Base-by-base conservation (phyloP, 352 stramenopile species). In the Phytophthora tubulina region DNA sequence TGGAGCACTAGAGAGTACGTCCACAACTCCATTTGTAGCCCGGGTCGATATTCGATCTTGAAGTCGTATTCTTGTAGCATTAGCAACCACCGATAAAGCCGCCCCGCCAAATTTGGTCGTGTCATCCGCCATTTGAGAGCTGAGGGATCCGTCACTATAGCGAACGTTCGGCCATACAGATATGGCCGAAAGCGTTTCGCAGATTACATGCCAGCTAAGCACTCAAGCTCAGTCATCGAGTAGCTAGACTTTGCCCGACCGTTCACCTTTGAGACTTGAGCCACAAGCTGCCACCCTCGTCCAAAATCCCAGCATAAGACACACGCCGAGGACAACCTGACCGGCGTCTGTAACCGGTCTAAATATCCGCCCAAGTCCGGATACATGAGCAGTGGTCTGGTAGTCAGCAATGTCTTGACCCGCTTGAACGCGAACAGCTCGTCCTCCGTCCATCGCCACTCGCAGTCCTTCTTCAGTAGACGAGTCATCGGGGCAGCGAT, bases 71-170 rank as follows among this genome's bases (percentile, higher is more conserved):
- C 30, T 9, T 63, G 55, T 31, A 63, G 17, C 0, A 27, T 53
- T 7, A 44, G 41, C 1, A 41, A 42, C 41, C 55, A 53, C 1
- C 53, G 15, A 13, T 50, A 36, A 0, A 60, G 10, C 13, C 17
- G 6, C 3, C 53, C 53, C 6, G 53, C 17, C 3, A 60, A 27
- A 4, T 49, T 60, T 17, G 53, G 27, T 1, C 53, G 2, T 2
- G 53, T 60, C 53, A 49, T 60, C 10, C 50, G 6, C 53, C 53
- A 60, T 21, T 49, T 41, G 2, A 60, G 4, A 2, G 38, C 53
- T 0, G 38, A 8, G 4, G 49, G 35, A 49, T 60, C 38, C 0
- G 53, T 49, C 11, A 49, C 17, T 3, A 49, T 60, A 14, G 4
- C 8, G 31, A 60, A 60, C 3, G 3, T 38, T 3, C 53, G 3